Evolutionary conservation across 129 eudicot genomes (phyloP), one percentile per base, ranked within the genome.

Genomic region (Flaveria ramosissima): DNA sequence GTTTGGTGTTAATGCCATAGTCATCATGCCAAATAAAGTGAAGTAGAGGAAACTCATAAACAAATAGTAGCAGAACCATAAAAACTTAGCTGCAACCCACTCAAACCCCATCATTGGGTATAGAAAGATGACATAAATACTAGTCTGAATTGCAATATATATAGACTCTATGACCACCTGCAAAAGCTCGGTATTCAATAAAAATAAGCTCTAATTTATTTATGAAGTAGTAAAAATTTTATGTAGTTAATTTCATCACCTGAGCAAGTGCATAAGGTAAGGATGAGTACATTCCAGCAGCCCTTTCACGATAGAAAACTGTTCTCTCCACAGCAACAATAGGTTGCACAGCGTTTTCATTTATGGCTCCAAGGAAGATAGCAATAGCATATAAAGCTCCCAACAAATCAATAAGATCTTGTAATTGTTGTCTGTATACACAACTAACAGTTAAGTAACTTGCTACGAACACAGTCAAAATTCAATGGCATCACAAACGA

Each of bases 271-370:
- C 86, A 60, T 81, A 82, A 70, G 88, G 86, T 57, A 70, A 60
- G 11, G 83, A 80, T 69, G 88, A 85, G 36, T 85, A 85, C 88
- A 85, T 85, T 68, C 89, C 86, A 9, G 89, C 84, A 36, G 86
- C 89, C 26, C 83, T 70, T 85, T 85, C 89, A 2, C 89, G 84
- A 69, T 82, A 85, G 65, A 82, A 85, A 47, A 75, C 89, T 9
- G 86, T 85, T 64, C 86, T 78, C 76, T 82, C 89, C 7, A 82
- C 70, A 11, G 73, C 73, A 42, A 85, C 89, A 60, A 85, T 74
- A 30, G 86, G 70, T 70, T 85, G 89, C 68, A 85, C 89, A 13
- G 86, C 17, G 12, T 81, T 66, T 36, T 78, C 66, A 20, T 85
- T 85, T 23, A 73, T 78, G 3, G 84, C 86, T 69, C 89, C 89